Percentiles rank a stretch among this genome's conserved stretches.
Conservation (phyloP, 192 early-diverging fungal species). For the Backusella circina region DNA sequence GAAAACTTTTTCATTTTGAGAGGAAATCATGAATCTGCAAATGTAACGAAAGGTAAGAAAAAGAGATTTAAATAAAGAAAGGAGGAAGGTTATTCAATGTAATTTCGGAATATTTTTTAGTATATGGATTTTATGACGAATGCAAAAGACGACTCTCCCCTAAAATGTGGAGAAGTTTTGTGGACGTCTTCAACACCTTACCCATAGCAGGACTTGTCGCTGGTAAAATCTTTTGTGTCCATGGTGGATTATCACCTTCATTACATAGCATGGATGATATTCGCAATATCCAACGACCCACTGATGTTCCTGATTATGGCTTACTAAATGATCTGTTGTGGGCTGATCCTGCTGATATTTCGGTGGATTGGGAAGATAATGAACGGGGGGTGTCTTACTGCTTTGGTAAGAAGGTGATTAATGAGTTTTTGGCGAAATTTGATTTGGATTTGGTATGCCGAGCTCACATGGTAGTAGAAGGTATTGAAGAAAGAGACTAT, state of each 20-base stretch:
- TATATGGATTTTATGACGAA: conserved; percentile 97
- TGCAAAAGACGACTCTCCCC: conserved; percentile 86
- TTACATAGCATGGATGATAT: conserved; percentile 85
- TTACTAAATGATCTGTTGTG: conserved; percentile 89
- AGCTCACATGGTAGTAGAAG: conserved; percentile 80
- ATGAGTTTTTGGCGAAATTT: conserved; percentile 86
- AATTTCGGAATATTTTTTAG: conserved; percentile 40
- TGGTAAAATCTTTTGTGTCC: conserved; percentile 92
- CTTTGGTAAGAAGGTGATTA: conserved; percentile 83
- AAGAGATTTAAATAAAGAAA: no score
- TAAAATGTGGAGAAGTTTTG: conserved; percentile 92
- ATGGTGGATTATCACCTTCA: conserved; percentile 85
- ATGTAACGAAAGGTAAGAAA: conserved; percentile 76
- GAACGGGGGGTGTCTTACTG: conserved; percentile 94
- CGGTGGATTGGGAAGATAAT: conserved; percentile 87
- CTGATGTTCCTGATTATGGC: conserved; percentile 91
- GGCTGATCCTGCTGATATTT: conserved; percentile 87
- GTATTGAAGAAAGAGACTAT: neutral
- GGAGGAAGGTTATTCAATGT: neutral
- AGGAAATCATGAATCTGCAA: conserved; percentile 95
- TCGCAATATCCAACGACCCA: conserved; percentile 71
- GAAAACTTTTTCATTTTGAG: conserved; percentile 95
- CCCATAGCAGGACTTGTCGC: conserved; percentile 93
- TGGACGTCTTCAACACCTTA: conserved; percentile 91
- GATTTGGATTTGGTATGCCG: conserved; percentile 97